Base-by-base conservation (phyloP, 2,329 filamentous ascomycete genomes). In the Aureobasidium mangrovei region DNA sequence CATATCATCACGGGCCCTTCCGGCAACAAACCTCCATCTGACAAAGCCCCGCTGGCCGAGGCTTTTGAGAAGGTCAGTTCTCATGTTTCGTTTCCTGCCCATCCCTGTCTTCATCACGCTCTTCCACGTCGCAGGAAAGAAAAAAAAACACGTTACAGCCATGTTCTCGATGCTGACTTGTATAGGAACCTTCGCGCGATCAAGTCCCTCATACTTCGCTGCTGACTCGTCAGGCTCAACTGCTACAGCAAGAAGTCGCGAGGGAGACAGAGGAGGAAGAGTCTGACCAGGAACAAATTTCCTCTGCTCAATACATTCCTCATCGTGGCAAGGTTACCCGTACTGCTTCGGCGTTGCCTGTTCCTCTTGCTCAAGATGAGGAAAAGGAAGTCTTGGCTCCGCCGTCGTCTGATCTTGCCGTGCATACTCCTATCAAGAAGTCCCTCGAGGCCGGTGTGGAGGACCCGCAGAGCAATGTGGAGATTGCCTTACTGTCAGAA, bases 211-310 rank as follows among this genome's bases (percentile, higher is more conserved):
- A 48, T 4, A 38, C 36, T 6, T 54, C 53, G 4, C 53, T 54
- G 4, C 43, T 54, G 36, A 47, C 53, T 33, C 28, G 44, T 10
- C 43, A 54, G 44, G 52, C 52, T 18, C 43, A 47, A 29, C 31
- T 57, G 39, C 40, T 44, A 24, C 55, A 54, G 26, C 55, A 58
- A 31, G 47, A 56, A 31, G 56, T 60, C 8, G 42, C 56, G 53
- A 55, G 48, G 54, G 48, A 59, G 61, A 69, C 71, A 28, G 77
- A 77, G 33, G 78, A 79, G 45, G 77, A 80, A n/a, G 78, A 81
- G 33, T 90, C 86, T 10, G 85, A 87, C 56, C 83, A 87, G 66
- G 88, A 93, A 67, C 88, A 91, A 68, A 90, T 93, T 58, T 89
- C 86, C n/a, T 91, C 86, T 32, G 88, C 88, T 27, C 77, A 90